A percentile compares a stretch with the other conserved stretches of the same genome.
Evolutionary conservation across 228 moss, liverwort and hornwort genomes (phyloP).

Genomic region (Sphagnum fallax): DNA sequence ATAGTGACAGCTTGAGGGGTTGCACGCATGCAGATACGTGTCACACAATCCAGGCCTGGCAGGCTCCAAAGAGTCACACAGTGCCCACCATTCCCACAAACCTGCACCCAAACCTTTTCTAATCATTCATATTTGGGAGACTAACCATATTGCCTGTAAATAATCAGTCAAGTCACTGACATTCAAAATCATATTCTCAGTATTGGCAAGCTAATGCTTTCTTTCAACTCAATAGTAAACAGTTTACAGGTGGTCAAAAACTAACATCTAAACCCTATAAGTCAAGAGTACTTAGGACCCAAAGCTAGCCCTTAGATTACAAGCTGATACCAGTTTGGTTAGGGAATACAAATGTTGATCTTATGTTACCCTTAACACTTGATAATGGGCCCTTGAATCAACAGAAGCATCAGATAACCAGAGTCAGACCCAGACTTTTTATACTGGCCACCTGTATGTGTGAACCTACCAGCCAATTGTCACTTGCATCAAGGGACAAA

Average conservation of each 20-base stretch:
- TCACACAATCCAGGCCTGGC: constrained; percentile 42
- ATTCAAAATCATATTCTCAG: neutral
- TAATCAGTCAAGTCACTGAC: neutral
- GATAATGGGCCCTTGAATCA: neutral
- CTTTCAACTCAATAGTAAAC: neutral
- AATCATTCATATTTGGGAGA: neutral
- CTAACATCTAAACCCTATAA: too few species aligned
- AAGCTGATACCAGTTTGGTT: neutral
- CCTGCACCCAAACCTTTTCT: constrained; percentile 6
- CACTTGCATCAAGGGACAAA: constrained; percentile 38
- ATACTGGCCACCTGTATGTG: neutral
- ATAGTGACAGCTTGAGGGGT: constrained; percentile 46
- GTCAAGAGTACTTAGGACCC: neutral
- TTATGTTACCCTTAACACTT: neutral
- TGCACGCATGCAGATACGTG: constrained; percentile 36
- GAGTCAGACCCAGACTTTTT: neutral
- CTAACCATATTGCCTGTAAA: neutral
- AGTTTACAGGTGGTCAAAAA: too few species aligned
- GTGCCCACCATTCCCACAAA: constrained; percentile 42
- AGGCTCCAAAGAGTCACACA: constrained; percentile 47
- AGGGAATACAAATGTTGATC: neutral
- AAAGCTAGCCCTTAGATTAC: neutral
- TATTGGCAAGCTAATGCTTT: neutral
- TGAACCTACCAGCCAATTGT: constrained; percentile 39
- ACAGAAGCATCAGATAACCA: neutral